Percentiles rank a stretch among this genome's conserved stretches.
Conservation (phyloP, 2,329 filamentous ascomycete genomes). For the Colletotrichum sp. region DNA sequence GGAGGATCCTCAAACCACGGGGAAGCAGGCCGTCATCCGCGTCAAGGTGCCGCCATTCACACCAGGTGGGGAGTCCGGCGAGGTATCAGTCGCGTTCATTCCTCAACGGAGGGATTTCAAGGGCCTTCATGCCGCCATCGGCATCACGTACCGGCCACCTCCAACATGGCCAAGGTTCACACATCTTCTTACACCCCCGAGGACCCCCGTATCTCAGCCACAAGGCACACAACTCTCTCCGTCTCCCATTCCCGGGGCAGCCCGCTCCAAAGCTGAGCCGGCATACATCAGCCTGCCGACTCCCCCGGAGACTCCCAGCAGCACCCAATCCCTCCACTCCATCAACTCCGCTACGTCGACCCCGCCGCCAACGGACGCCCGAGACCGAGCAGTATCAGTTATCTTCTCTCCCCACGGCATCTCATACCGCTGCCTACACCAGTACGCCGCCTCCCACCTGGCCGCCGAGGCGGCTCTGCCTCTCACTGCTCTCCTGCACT, state of each 20-base stretch:
- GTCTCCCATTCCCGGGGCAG: constrained; percentile 6
- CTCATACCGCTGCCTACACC: constrained; percentile 54
- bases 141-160: constrained; percentile 74
- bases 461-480: constrained; percentile 62
- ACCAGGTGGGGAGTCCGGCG: constrained; percentile 60
- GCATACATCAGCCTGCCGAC: constrained; percentile 33
- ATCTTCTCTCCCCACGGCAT: constrained; percentile 71
- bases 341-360: constrained; percentile 40
- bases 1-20: constrained; percentile 43
- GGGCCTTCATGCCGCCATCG: constrained; percentile 69
- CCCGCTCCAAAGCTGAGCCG: constrained; percentile 16
- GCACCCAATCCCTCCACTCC: constrained; percentile 33
- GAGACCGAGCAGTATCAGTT: constrained; percentile 58
- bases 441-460: constrained; percentile 64
- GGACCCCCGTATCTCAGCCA: constrained; percentile 28
- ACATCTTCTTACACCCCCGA: constrained; percentile 6
- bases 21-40: constrained; percentile 39
- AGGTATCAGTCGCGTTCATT: constrained; percentile 75
- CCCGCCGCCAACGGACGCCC: constrained; percentile 30
- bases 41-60: constrained; percentile 60
- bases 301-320: constrained; percentile 39
- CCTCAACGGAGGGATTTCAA: constrained; percentile 65
- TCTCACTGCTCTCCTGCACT: constrained; percentile 68
- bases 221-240: constrained; percentile 8
- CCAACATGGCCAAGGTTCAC: constrained; percentile 27